Evolutionary conservation across 2,329 filamentous ascomycete species (phyloP).

Genomic region (Diplodia intermedia): DNA sequence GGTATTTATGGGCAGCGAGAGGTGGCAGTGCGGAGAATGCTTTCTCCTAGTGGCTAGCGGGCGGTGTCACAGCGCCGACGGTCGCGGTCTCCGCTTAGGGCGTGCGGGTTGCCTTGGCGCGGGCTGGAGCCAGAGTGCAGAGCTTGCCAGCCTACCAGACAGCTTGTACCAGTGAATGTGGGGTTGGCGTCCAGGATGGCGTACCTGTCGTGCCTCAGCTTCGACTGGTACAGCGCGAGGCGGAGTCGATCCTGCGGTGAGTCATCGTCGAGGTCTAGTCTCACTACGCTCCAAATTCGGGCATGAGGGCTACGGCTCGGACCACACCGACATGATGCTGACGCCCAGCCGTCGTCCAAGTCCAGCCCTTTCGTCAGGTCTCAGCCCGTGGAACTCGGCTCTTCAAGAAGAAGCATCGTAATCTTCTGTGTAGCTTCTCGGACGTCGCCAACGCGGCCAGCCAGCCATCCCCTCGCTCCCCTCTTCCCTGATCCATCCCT

Average conservation of each 20-base stretch:
- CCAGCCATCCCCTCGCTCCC: conserved; percentile 12
- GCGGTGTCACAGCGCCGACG: not conserved
- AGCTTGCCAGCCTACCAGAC: not conserved
- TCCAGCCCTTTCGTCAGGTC: not conserved
- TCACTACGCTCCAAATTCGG: not conserved
- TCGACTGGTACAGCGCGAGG: not conserved
- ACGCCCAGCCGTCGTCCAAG: not conserved
- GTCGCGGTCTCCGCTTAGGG: conserved; percentile 6
- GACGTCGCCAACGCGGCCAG: conserved; percentile 10
- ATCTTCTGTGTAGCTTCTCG: conserved; percentile 1
- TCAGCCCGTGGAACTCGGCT: not conserved
- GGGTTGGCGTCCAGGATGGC: not conserved
- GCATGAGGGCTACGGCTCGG: not conserved
- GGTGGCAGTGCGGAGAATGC: conserved; percentile 3
- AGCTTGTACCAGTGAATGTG: not conserved
- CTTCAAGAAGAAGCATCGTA: conserved; percentile 1
- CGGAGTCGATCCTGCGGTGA: conserved; percentile 1
- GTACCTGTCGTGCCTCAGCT: not conserved
- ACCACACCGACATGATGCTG: not conserved
- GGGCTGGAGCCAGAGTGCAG: not conserved
- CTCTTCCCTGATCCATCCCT: conserved; percentile 8
- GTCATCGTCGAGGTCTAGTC: not conserved
- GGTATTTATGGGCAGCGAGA: not conserved
- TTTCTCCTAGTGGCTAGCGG: conserved; percentile 9
- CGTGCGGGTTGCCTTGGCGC: conserved; percentile 1